Percentiles rank a stretch among this genome's conserved stretches.
Evolutionary conservation across 352 stramenopile genomes (phyloP).

Genomic region (Phytopythium mirpurense): DNA sequence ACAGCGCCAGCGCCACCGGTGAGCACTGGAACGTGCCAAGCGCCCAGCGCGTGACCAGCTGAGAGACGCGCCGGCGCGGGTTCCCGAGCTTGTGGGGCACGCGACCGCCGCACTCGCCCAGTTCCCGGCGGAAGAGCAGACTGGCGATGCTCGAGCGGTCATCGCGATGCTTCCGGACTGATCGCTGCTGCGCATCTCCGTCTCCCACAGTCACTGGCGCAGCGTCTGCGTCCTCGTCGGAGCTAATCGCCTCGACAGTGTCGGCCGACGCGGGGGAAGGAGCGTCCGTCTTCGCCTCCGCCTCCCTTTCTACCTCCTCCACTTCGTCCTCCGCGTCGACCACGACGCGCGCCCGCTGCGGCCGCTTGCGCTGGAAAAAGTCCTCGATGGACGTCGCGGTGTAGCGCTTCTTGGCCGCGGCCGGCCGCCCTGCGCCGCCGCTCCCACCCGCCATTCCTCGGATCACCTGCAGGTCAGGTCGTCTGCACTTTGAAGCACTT

Average conservation of each 20-base stretch:
- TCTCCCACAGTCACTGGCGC: not conserved
- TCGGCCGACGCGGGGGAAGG: not conserved
- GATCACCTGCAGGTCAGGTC: not conserved
- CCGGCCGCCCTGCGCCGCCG: not conserved
- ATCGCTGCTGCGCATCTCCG: not conserved
- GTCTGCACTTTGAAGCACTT: not conserved
- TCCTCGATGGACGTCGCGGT: constrained; percentile 41
- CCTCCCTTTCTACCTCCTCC: not conserved
- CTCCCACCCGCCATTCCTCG: not conserved
- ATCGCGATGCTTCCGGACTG: constrained; percentile 2
- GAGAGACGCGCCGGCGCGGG: constrained; percentile 23
- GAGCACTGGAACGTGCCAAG: constrained; percentile 41
- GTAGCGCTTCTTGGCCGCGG: constrained; percentile 1
- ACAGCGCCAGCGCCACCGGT: constrained; percentile 37
- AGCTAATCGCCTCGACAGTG: constrained; percentile 13
- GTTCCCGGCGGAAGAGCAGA: constrained; percentile 36
- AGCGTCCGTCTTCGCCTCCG: not conserved
- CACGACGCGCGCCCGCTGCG: constrained; percentile 12
- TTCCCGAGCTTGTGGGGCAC: constrained; percentile 12
- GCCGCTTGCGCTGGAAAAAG: constrained; percentile 63
- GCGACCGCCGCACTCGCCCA: constrained; percentile 18
- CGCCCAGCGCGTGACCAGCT: constrained; percentile 44
- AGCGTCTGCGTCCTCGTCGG: not conserved
- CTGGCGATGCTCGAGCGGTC: constrained; percentile 22
- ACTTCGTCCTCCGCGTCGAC: constrained; percentile 8